Evolutionary conservation across 768 basidiomycete species (phyloP), one percentile per base, ranked within the genome.

Genomic region (Trametes sanguinea): DNA sequence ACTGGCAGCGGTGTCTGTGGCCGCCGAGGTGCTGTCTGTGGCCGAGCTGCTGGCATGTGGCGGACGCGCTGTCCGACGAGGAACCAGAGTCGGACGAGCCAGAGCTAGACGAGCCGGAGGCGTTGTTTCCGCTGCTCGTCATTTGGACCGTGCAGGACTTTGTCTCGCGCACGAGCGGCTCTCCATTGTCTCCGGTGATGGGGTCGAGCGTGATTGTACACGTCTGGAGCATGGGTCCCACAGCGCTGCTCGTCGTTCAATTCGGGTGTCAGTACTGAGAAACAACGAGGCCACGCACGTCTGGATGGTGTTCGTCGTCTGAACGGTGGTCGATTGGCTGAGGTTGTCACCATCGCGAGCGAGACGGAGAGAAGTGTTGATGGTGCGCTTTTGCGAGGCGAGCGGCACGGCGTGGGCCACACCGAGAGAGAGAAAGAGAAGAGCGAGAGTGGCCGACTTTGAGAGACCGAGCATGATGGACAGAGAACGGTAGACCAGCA

Each of bases 161-260:
- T 51, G 67, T 69, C 63, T 76, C 75, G 52, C 73, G 67, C 29
- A 77, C 72, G 30, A 73, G 57, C 29, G 63, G 57, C 39, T 76
- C 57, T 32, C 73, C 76, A 33, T 71, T 68, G 60, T 63, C 61
- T 57, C 67, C 75, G 1, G 64, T 68, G 30, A 74, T 66, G 2
- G 77, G 78, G 3, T 75, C 72, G 30, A 79, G 66, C 1, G 71
- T 75, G 51, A 78, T 69, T 2, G 45, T 68, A 59, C 78, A 79
- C 2, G 68, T 73, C 67, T 77, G 67, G n/a, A 71, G 69, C 69
- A 76, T 73, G 1, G 69, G 63, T 0, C 76, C 77, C 13, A 57
- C 51, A 46, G 65, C 54, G 60, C 71, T 68, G 55, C 11, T 39
- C 35, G 17, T 9, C 35, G 45, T 27, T 47, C 42, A 33, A 51